A percentile compares a stretch with the other conserved stretches of the same genome.
These are phyloP conservation scores for Phytophthora meadii DNA, from an alignment of 352 stramenopile genomes.

Conservation along the genomic window DNA sequence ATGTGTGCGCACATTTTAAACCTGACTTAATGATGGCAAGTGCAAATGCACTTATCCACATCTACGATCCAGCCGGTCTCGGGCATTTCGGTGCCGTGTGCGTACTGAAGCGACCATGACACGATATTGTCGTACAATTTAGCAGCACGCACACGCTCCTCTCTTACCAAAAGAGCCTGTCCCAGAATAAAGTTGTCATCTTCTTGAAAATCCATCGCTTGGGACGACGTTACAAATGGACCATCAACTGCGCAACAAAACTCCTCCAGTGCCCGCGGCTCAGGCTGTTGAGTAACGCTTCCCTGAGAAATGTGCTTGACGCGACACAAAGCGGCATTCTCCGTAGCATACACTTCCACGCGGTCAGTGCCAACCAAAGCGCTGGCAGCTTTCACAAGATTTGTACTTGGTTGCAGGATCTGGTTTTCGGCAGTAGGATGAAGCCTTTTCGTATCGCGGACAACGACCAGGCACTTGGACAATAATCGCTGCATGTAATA, in stretches of 20 bases:
- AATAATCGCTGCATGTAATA: constrained; percentile 3
- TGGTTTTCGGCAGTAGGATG: too few species aligned
- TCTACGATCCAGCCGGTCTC: constrained; percentile 13
- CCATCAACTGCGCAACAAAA: too few species aligned
- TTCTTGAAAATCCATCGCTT: not conserved
- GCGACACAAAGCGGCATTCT: too few species aligned
- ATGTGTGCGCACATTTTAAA: constrained; percentile 19
- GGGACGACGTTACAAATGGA: not conserved
- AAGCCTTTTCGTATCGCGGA: too few species aligned
- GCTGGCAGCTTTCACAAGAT: too few species aligned
- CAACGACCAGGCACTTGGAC: constrained; percentile 7
- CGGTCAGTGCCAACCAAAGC: too few species aligned
- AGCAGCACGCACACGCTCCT: constrained; percentile 6
- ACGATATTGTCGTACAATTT: constrained; percentile 12
- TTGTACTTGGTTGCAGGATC: too few species aligned
- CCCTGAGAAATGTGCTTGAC: too few species aligned
- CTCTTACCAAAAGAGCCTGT: constrained; percentile 1
- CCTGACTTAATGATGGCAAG: constrained; percentile 15
- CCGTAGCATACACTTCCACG: too few species aligned
- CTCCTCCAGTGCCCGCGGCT: too few species aligned
- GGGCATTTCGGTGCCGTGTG: not conserved
- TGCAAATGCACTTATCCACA: constrained; percentile 9
- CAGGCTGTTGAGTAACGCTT: too few species aligned
- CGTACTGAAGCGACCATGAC: constrained; percentile 14
- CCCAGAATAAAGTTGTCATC: constrained; percentile 1